phyloP scores from a whole-genome alignment of 176 grass and related monocot species.

The Paspalum notatum region DNA sequence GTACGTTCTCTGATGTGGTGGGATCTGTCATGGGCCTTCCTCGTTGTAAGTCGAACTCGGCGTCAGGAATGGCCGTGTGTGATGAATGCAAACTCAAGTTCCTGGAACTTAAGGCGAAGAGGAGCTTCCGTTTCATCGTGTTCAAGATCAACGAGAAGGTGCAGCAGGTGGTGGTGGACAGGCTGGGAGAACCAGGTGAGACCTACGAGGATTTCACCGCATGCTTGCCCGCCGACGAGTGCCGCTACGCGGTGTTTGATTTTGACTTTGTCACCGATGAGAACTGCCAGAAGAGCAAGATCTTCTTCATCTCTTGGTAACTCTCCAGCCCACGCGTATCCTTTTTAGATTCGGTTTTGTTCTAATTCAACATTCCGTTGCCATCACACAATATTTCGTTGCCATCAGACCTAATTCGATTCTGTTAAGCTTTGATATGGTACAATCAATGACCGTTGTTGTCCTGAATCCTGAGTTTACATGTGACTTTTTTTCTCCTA shows the following conservation, averaged over 20 bases:
- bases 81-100: conserved; percentile 99
- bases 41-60: conserved; percentile 83
- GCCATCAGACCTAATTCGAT: neutral
- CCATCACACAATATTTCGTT: conserved; percentile 2
- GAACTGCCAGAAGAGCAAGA: conserved; percentile 98
- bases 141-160: conserved; percentile 99
- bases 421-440: neutral
- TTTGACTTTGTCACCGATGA: conserved; percentile 92
- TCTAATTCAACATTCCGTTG: conserved; percentile 11
- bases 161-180: conserved; percentile 91
- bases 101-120: conserved; percentile 83
- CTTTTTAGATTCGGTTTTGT: neutral
- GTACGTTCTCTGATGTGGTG: conserved; percentile 23
- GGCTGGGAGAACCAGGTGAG: conserved; percentile 56
- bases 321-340: neutral
- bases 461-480: conserved; percentile 18
- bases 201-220: conserved; percentile 83
- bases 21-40: conserved; percentile 13
- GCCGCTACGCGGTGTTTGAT: conserved; percentile 96
- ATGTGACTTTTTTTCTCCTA: neutral
- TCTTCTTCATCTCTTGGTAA: conserved; percentile 97
- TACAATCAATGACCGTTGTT: conserved; percentile 4
- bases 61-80: conserved; percentile 93
- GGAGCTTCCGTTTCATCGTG: conserved; percentile 97
- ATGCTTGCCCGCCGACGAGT: conserved; percentile 80